Conservation (phyloP, 1,139 yeast species). For the Magnusiomyces ingens region DNA sequence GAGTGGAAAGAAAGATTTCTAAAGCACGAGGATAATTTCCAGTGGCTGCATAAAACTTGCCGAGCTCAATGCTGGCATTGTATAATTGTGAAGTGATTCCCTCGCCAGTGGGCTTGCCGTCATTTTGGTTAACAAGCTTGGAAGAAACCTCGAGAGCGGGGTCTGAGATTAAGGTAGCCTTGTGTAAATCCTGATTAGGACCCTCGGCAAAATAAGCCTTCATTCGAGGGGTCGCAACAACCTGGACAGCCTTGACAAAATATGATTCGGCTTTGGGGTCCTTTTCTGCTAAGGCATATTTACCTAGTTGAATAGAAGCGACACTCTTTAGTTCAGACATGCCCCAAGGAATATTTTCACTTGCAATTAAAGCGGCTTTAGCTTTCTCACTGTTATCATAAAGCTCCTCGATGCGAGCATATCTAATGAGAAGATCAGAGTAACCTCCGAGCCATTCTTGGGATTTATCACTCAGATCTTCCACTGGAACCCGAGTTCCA, state of each 20-base stretch:
- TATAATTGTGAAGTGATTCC: conserved; percentile 12
- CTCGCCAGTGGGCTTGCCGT: conserved; percentile 5
- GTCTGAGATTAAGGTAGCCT: conserved; percentile 13
- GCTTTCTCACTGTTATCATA: conserved; percentile 28
- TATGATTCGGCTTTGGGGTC: conserved; percentile 33
- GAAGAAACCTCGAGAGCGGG: conserved; percentile 1
- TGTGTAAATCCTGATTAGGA: conserved; percentile 29
- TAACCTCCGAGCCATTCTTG: conserved; percentile 36
- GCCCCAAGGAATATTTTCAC: conserved; percentile 31
- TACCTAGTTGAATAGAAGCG: conserved; percentile 27
- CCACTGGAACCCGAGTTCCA: conserved; percentile 16
- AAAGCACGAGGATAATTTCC: conserved; percentile 27
- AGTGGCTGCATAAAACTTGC: conserved; percentile 26
- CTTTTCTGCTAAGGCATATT: conserved; percentile 23
- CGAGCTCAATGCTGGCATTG: conserved; percentile 26
- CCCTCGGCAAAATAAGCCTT: conserved; percentile 17
- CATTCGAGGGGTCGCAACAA: conserved; percentile 10
- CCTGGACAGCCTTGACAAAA: conserved; percentile 37
- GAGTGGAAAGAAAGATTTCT: conserved; percentile 29
- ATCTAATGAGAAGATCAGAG: conserved; percentile 34
- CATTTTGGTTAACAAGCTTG: not conserved
- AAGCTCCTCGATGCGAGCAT: conserved; percentile 31
- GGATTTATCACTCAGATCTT: conserved; percentile 24
- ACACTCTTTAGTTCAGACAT: conserved; percentile 24
- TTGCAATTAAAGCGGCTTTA: conserved; percentile 28